Evolutionary conservation across 176 grass and related monocot genomes (phyloP).

Genomic region (Carex scoparia): DNA sequence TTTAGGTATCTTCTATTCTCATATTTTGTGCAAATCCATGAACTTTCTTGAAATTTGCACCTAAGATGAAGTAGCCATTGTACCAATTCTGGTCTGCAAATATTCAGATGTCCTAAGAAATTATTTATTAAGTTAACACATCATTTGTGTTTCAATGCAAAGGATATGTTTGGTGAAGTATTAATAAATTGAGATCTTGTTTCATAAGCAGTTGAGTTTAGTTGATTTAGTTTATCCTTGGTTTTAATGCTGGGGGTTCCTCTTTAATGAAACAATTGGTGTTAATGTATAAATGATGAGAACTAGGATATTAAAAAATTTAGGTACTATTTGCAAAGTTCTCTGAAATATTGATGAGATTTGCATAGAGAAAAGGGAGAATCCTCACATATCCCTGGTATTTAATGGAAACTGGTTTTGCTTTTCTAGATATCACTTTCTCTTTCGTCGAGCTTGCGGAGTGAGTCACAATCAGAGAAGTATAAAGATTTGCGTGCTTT

Average conservation of each 20-base stretch:
- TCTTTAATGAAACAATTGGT: neutral
- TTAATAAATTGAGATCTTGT: neutral
- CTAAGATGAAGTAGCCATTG: neutral
- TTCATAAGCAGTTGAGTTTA: neutral
- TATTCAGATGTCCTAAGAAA: neutral
- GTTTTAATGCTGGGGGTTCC: neutral
- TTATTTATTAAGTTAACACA: neutral
- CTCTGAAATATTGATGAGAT: neutral
- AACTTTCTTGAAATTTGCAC: neutral
- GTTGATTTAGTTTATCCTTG: neutral
- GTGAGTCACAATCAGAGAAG: constrained; percentile 86
- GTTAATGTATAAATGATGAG: neutral
- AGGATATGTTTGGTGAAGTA: neutral
- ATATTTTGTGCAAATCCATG: neutral
- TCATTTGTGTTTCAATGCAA: neutral
- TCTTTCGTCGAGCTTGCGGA: constrained; percentile 74
- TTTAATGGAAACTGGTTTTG: neutral
- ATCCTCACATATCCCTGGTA: neutral
- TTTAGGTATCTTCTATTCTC: neutral
- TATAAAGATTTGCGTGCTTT: constrained; percentile 97
- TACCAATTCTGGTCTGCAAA: neutral
- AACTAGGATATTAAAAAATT: neutral
- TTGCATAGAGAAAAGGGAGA: neutral
- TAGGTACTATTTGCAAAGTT: neutral
- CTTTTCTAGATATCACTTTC: constrained; percentile 65